Conservation (phyloP, 2,329 filamentous ascomycete species). For the Monosporascus sp. region DNA sequence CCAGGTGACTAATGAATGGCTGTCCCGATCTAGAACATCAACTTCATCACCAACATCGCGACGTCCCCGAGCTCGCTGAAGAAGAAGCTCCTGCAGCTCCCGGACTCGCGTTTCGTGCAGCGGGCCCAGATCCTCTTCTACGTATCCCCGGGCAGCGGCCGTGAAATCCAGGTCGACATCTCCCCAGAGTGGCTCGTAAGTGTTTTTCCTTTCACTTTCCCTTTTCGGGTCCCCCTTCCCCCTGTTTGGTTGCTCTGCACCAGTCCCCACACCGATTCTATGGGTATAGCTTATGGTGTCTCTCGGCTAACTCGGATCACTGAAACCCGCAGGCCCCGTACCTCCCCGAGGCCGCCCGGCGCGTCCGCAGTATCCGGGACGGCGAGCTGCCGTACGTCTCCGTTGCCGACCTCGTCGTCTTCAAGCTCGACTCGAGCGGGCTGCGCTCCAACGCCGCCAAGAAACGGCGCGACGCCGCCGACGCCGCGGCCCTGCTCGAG, state of each 20-base stretch:
- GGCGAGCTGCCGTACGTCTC: conserved; percentile 21
- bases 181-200: conserved; percentile 21
- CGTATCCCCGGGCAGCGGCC: conserved; percentile 8
- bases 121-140: conserved; percentile 17
- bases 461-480: conserved; percentile 16
- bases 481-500: conserved; percentile 18
- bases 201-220: not conserved
- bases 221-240: not conserved
- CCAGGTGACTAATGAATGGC: not conserved
- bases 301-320: too few relatives aligned
- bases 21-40: conserved; percentile 16
- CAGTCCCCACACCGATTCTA: too few relatives aligned
- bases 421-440: conserved; percentile 19
- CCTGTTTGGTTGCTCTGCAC: not conserved
- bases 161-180: conserved; percentile 18
- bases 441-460: conserved; percentile 13
- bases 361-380: conserved; percentile 13
- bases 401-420: conserved; percentile 16
- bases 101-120: conserved; percentile 17
- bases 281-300: too few relatives aligned
- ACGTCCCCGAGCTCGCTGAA: conserved; percentile 15
- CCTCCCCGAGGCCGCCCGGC: conserved; percentile 14
- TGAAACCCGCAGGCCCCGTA: conserved; percentile 11
- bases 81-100: conserved; percentile 15
- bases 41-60: conserved; percentile 20